phyloP scores from a whole-genome alignment of 2,329 filamentous ascomycete species.

The Sarocladiaceae sp. region DNA sequence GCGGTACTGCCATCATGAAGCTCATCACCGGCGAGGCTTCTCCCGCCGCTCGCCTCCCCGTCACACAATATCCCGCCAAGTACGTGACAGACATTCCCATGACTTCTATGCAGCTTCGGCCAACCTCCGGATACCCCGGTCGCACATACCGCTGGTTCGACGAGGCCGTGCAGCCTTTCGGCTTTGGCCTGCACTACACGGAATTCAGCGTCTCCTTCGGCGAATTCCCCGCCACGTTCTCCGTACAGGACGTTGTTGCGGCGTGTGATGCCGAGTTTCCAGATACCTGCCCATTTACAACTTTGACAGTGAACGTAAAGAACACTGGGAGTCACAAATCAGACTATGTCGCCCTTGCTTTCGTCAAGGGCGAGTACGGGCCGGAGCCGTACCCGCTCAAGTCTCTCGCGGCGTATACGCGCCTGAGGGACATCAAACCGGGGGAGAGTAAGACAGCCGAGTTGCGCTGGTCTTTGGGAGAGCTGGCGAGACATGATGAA shows the following conservation, averaged over 20 bases:
- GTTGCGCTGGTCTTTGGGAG: slow-evolving; percentile 40
- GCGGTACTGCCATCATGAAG: slow-evolving; percentile 48
- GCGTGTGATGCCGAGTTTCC: slow-evolving; percentile 28
- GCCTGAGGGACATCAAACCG: slow-evolving; percentile 31
- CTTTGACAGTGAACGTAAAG: slow-evolving; percentile 29
- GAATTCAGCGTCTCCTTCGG: slow-evolving; percentile 31
- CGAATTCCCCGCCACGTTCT: not conserved
- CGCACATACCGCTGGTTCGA: slow-evolving; percentile 55
- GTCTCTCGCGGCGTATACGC: slow-evolving; percentile 41
- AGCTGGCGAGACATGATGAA: slow-evolving; percentile 41
- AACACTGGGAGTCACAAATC: slow-evolving; percentile 41
- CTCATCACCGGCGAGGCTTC: slow-evolving; percentile 42
- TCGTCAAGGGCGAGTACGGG: slow-evolving; percentile 37
- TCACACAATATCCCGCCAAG: slow-evolving; percentile 48
- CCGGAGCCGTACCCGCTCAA: slow-evolving; percentile 46
- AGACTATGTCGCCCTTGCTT: slow-evolving; percentile 47
- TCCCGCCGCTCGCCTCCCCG: slow-evolving; percentile 46
- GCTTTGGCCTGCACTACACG: slow-evolving; percentile 53
- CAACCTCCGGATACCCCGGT: slow-evolving; percentile 38
- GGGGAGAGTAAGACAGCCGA: slow-evolving; percentile 13
- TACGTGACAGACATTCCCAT: slow-evolving; percentile 45
- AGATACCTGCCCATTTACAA: slow-evolving; percentile 34
- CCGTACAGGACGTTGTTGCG: slow-evolving; percentile 29
- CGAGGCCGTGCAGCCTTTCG: slow-evolving; percentile 44
- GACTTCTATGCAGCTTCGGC: slow-evolving; percentile 50